Evolutionary conservation across 148 eudicot genomes (phyloP), one percentile per base, ranked within the genome.

Genomic region (Polygonum maritimum): DNA sequence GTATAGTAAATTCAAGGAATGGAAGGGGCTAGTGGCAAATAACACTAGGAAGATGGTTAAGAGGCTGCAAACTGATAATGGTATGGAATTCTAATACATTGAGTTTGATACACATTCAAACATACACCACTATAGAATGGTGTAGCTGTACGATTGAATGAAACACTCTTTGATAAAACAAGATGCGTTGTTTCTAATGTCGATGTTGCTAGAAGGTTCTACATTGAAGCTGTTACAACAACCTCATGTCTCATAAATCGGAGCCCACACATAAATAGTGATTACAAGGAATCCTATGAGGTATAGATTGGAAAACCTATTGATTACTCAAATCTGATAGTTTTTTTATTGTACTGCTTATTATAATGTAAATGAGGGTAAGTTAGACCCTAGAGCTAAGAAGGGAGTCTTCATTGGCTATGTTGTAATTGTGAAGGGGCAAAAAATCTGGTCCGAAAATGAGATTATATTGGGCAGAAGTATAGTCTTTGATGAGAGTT

Each of bases 261-360:
- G 1, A 48, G 44, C 40, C 72, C 78, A 18, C 54, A 76, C 52
- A 60, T 54, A 4, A 9, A 19, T 11, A 19, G 63, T 2, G 48
- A 47, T 4, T 48, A 26, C 57, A 62, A 76, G 45, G 54, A 39
- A 38, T 76, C 80, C 55, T 21, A 10, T 78, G 80, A 57, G 55
- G 52, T 58, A 14, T 72, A 52, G 69, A 71, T 39, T 55, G 76
- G 71, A 31, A 78, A 73, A 36, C 54, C 71, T n/a, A 13, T 36
- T 52, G 18, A 78, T 57, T 78, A 73, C 21, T 55, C 40, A 6
- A 5, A 8, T 52, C 15, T 72, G 8, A 54, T 26, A 55, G 41
- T 55, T 45, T 72, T 72, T 78, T 57, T 38, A 71, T 40, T 71
- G 51, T 72, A 47, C 7, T 55, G 70, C 9, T 72, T 54, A 54